Base-by-base conservation (phyloP, 306 rosid species). In the Prunus mira region DNA sequence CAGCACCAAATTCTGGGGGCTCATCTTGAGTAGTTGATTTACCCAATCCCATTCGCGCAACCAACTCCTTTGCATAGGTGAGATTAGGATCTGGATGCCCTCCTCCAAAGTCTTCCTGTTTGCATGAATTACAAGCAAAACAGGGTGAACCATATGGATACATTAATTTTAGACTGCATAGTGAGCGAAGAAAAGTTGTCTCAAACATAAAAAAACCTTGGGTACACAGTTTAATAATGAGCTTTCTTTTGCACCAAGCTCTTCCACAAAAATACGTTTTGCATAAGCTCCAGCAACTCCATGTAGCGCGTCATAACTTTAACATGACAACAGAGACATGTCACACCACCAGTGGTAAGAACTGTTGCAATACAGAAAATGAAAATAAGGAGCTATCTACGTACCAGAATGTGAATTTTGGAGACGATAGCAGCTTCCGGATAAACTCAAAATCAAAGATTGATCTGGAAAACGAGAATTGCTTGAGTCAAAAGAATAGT, bases 221-320 rank as follows among this genome's bases (percentile, higher is more conserved):
- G 99, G 99, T 55, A 84, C 82, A 65, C 99, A 96, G 84, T 92
- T 96, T 79, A 96, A 83, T 76, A 96, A 80, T 79, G 97, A 90
- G 87, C 87, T 90, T 83, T 91, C 99, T 89, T 87, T 86, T 27
- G 99, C 99, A 34, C 99, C 98, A 79, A 96, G 99, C 84, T 96
- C 99, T 78, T 96, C 96, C 84, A 96, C 97, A 86, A 96, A 96
- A 71, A 96, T 92, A 65, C 90, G 80, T 60, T 89, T 89, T 34
- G 99, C 99, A 87, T 96, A 96, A 68, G 99, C 98, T 76, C 99
- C 99, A 81, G 78, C 99, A 78, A 92, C 99, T 52, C 99, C 99
- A 81, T 96, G 93, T 57, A 96, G 85, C 6, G 90, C 96, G 73
- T 92, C 99, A 77, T 49, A 96, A 74, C 99, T 96, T 76, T 80